Evolutionary conservation across 805 yeast genomes (phyloP), one percentile per base, ranked within the genome.

Genomic region (Kluyveromyces siamensis): DNA sequence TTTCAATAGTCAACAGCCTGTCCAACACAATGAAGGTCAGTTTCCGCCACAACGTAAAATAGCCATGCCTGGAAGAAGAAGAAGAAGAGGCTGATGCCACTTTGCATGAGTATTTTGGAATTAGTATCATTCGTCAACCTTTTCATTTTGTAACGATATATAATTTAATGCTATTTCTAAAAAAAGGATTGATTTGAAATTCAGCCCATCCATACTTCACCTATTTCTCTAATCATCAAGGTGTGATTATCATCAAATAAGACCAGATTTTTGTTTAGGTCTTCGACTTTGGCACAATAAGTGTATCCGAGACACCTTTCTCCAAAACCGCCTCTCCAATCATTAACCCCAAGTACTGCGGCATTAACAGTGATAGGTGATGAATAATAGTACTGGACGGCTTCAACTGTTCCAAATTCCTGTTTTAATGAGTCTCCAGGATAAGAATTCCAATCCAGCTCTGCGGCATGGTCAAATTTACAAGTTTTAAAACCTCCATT

Each of bases 401-500:
- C 19, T 16, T 41, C 44, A n/a, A 14, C 25, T 14, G 36, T n/a
- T 14, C 14, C 19, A 17, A 27, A 41, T 8, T 9, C 14, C 10
- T 13, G 17, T 21, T 18, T 41, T 2, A 41, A 18, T 6, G 19
- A 18, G 30, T 16, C 21, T 11, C n/a, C 27, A 18, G 27, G 37
- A 25, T 41, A 41, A 8, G 35, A 45, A 6, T 27, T 36, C 41
- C 47, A 48, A 13, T 14, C 19, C 8, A 41, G 8, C 2, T 14
- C 38, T 14, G 38, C 38, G 5, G 38, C 17, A 11, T 37, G 10
- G 40, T 37, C 17, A 17, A 37, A 37, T 27, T 49, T 66, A 51
- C 71, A 67, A 21, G 43, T 52, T 27, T 45, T 44, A 18, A 61
- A 53, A 11, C 67, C 69, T 6, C 68, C 68, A 46, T 67, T 67